phyloP scores from a whole-genome alignment of 306 rosid species.

The Dicorynia guianensis region DNA sequence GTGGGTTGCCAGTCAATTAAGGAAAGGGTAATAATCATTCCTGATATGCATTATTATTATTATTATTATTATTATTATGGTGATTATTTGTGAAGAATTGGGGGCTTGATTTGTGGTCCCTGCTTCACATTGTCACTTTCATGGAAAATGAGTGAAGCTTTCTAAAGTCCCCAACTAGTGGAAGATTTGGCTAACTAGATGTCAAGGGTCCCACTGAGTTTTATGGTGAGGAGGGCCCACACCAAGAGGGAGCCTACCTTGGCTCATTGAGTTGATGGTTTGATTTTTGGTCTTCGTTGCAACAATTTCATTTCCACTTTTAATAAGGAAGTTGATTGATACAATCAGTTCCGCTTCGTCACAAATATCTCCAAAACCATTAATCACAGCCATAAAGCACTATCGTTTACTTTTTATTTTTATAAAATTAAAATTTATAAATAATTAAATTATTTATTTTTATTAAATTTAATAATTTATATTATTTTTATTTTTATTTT shows the following conservation, averaged over 20 bases:
- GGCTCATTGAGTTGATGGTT: constrained; percentile 37
- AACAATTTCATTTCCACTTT: constrained; percentile 42
- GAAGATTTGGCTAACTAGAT: constrained; percentile 51
- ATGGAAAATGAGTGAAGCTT: constrained; percentile 61
- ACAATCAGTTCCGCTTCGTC: constrained; percentile 21
- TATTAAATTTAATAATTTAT: too few species aligned
- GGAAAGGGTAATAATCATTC: constrained; percentile 39
- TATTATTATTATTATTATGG: neutral
- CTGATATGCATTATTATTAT: constrained; percentile 21
- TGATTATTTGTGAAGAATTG: constrained; percentile 21
- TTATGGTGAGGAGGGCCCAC: constrained; percentile 38
- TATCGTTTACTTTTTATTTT: neutral
- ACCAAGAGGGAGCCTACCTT: neutral
- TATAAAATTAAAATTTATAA: too few species aligned
- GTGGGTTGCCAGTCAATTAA: constrained; percentile 52
- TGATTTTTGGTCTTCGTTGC: constrained; percentile 35
- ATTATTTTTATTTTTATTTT: too few species aligned
- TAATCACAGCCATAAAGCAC: constrained; percentile 39
- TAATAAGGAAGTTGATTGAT: constrained; percentile 36
- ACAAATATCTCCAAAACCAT: constrained; percentile 29
- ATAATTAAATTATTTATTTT: too few species aligned
- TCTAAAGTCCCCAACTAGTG: constrained; percentile 39
- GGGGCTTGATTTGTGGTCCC: constrained; percentile 55
- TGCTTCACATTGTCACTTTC: constrained; percentile 44
- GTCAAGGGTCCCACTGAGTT: constrained; percentile 36